Percentiles rank a stretch among this genome's conserved stretches.
Evolutionary conservation across 495 filamentous ascomycete species (phyloP).

Genomic region (Penicillium nucicola): DNA sequence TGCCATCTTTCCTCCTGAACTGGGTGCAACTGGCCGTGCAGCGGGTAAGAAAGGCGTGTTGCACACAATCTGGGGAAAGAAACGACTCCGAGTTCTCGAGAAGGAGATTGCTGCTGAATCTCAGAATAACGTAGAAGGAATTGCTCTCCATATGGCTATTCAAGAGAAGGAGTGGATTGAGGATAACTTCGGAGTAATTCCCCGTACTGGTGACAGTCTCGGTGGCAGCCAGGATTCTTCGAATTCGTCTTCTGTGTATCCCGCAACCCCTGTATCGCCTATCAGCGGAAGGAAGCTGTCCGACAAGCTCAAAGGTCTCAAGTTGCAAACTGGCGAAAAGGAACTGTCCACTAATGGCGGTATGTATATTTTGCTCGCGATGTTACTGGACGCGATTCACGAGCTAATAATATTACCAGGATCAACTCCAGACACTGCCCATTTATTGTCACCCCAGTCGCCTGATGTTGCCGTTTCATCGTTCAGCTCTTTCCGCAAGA

Average conservation of each 20-base stretch:
- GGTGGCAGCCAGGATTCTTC: slow-evolving; percentile 14
- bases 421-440: slow-evolving; percentile 6
- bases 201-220: slow-evolving; percentile 16
- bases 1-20: slow-evolving; percentile 72
- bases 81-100: slow-evolving; percentile 67
- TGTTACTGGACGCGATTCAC: not conserved
- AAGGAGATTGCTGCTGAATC: slow-evolving; percentile 65
- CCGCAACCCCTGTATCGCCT: slow-evolving; percentile 56
- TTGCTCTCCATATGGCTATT: slow-evolving; percentile 75
- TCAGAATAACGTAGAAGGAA: slow-evolving; percentile 65
- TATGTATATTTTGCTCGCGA: slow-evolving; percentile 20
- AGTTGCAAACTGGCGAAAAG: slow-evolving; percentile 65
- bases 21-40: slow-evolving; percentile 60
- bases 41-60: slow-evolving; percentile 74
- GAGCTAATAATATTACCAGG: not conserved
- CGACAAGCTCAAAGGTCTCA: slow-evolving; percentile 74
- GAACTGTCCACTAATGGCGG: slow-evolving; percentile 51
- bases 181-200: slow-evolving; percentile 64
- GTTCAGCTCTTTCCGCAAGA: slow-evolving; percentile 54
- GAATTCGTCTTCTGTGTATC: slow-evolving; percentile 15
- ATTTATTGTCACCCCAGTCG: slow-evolving; percentile 58
- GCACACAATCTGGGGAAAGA: slow-evolving; percentile 81
- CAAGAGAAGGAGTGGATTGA: slow-evolving; percentile 82
- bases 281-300: slow-evolving; percentile 59
- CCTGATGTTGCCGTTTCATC: slow-evolving; percentile 65